Percentiles rank a stretch among this genome's conserved stretches.
Conservation (phyloP, 2,329 filamentous ascomycete species). For the Didymella sp. region DNA sequence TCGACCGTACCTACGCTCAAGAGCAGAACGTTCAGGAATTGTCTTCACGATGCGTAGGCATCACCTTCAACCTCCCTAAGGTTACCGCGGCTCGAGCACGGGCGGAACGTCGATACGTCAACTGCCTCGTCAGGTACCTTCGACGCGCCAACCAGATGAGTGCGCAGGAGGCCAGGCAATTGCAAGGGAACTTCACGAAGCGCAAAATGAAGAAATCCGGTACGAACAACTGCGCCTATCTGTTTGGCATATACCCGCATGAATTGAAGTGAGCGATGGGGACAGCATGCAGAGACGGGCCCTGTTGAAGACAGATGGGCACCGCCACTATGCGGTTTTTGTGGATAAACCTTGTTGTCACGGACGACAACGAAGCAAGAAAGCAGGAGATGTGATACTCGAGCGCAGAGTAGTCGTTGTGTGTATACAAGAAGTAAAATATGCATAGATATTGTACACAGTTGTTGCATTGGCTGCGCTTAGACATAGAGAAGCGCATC, state of each 20-base stretch:
- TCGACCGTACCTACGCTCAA: slow-evolving; percentile 22
- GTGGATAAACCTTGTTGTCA: neutral
- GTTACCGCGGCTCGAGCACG: slow-evolving; percentile 9
- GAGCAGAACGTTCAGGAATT: slow-evolving; percentile 10
- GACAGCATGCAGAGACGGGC: neutral
- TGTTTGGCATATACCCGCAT: slow-evolving; percentile 23
- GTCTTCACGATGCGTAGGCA: neutral
- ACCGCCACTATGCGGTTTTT: neutral
- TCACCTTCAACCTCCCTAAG: neutral
- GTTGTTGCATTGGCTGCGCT: neutral
- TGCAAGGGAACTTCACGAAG: slow-evolving; percentile 23
- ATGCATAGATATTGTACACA: neutral
- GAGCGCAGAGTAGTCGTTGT: neutral
- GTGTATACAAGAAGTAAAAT: neutral
- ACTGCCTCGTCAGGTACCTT: slow-evolving; percentile 27
- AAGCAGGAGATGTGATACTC: neutral
- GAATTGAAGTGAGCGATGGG: slow-evolving; percentile 12
- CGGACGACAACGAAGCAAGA: neutral
- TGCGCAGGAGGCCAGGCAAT: slow-evolving; percentile 5
- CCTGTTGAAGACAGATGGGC: neutral
- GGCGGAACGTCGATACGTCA: slow-evolving; percentile 29
- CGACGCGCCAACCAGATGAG: slow-evolving; percentile 23
- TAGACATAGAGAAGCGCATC: neutral
- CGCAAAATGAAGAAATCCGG: slow-evolving; percentile 19
- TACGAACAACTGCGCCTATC: slow-evolving; percentile 10